Evolutionary conservation across 805 yeast species (phyloP).

Genomic region (Saturnispora gosingensis): DNA sequence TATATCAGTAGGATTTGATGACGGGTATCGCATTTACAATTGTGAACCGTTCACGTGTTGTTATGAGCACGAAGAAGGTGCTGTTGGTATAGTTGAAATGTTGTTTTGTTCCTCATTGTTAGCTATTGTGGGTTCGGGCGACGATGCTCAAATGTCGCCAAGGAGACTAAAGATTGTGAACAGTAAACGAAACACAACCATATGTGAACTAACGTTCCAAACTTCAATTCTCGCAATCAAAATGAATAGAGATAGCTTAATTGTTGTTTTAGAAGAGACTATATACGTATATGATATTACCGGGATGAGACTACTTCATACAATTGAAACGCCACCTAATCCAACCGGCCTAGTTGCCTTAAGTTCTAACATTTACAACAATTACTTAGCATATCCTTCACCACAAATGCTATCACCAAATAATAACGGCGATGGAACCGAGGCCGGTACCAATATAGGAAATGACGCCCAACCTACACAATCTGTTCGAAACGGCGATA

Average conservation of each 20-base stretch:
- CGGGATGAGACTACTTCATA: conserved; percentile 74
- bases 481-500: conserved; percentile 49
- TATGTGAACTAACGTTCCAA: conserved; percentile 88
- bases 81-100: conserved; percentile 79
- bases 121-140: conserved; percentile 79
- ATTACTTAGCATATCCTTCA: conserved; percentile 63
- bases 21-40: conserved; percentile 68
- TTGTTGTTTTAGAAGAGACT: conserved; percentile 77
- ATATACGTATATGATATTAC: conserved; percentile 84
- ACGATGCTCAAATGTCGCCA: conserved; percentile 67
- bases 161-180: conserved; percentile 75
- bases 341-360: conserved; percentile 53
- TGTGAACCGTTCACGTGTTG: conserved; percentile 84
- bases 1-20: conserved; percentile 62
- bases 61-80: conserved; percentile 41
- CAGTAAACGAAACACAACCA: conserved; percentile 58
- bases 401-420: conserved; percentile 44
- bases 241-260: conserved; percentile 73
- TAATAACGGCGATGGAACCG: conserved; percentile 6
- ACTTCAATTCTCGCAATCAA: conserved; percentile 65
- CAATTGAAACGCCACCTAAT: conserved; percentile 57
- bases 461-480: neutral
- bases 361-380: conserved; percentile 42
- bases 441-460: neutral
- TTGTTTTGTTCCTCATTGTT: conserved; percentile 77